These are phyloP conservation scores for Thermomucor indicae-seudaticae DNA, from an alignment of 371 early-diverging fungal genomes.

Conservation along the genomic window DNA sequence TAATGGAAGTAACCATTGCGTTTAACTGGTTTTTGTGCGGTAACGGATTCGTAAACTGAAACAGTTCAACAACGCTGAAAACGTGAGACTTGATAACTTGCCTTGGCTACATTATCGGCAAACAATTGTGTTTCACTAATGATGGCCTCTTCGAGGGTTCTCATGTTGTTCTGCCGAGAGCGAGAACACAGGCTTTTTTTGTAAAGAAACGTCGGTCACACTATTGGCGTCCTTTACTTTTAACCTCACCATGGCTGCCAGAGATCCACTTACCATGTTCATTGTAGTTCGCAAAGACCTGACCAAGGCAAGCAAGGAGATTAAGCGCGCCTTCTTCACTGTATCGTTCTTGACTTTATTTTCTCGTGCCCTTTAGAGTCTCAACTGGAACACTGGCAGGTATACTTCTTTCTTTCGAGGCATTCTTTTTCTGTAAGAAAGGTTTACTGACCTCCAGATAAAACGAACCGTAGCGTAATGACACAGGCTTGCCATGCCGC, in stretches of 20 bases:
- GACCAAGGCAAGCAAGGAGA: slow-evolving; percentile 68
- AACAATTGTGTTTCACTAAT: slow-evolving; percentile 27
- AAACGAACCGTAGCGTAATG: slow-evolving; percentile 75
- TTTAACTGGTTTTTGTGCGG: slow-evolving; percentile 26
- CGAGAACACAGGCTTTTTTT: too few species aligned
- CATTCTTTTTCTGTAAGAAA: neutral
- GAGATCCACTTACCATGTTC: slow-evolving; percentile 74
- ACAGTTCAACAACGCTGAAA: too few species aligned
- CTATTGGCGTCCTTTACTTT: too few species aligned
- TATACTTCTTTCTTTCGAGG: slow-evolving; percentile 16
- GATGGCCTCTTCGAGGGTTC: slow-evolving; percentile 37
- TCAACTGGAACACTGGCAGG: slow-evolving; percentile 82
- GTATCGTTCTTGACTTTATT: neutral
- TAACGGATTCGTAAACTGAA: neutral
- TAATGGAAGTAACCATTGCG: slow-evolving; percentile 26
- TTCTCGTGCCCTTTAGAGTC: slow-evolving; percentile 33
- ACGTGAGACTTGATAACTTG: too few species aligned
- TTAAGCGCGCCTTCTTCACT: too few species aligned
- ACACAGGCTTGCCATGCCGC: slow-evolving; percentile 87
- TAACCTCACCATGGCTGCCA: slow-evolving; percentile 6
- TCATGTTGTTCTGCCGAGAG: slow-evolving; percentile 31
- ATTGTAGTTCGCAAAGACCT: slow-evolving; percentile 83
- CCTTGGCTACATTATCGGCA: slow-evolving; percentile 32
- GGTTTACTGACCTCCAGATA: neutral
- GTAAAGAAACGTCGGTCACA: too few species aligned